Percentiles rank a stretch among this genome's conserved stretches.
phyloP scores from a whole-genome alignment of 2,329 filamentous ascomycete species.

The Aspergillus sp. region DNA sequence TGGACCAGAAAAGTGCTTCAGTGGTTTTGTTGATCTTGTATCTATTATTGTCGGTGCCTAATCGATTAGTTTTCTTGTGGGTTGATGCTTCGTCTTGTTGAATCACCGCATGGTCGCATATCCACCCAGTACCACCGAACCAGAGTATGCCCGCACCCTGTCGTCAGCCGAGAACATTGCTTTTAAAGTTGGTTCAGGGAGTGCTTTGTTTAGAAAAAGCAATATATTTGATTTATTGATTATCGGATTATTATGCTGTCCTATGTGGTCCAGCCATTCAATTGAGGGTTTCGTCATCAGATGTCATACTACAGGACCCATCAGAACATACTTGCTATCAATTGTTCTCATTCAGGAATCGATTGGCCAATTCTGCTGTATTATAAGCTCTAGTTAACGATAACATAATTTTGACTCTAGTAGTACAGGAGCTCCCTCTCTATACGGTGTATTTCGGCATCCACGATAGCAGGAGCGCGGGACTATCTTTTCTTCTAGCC shows the following conservation, averaged over 20 bases:
- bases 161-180: constrained; percentile 6
- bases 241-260: not conserved
- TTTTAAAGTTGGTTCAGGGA: not conserved
- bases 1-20: not conserved
- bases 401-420: too few relatives aligned
- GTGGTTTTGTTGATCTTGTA: not conserved
- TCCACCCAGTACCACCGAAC: not conserved
- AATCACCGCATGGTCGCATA: not conserved
- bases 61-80: not conserved
- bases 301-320: not conserved
- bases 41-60: not conserved
- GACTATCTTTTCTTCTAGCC: too few relatives aligned
- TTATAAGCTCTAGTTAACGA: too few relatives aligned
- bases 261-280: not conserved
- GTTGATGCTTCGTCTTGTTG: not conserved
- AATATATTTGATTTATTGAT: too few relatives aligned
- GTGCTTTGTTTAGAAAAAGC: not conserved
- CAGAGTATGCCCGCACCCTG: not conserved
- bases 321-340: not conserved
- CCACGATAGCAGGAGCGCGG: too few relatives aligned
- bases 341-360: not conserved
- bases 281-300: constrained; percentile 1
- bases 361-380: not conserved
- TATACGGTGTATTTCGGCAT: too few relatives aligned
- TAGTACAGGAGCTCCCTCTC: too few relatives aligned